A percentile compares a stretch with the other conserved stretches of the same genome.
Conservation (phyloP, 208 protist genomes). For the Trypanosoma congolense region DNA sequence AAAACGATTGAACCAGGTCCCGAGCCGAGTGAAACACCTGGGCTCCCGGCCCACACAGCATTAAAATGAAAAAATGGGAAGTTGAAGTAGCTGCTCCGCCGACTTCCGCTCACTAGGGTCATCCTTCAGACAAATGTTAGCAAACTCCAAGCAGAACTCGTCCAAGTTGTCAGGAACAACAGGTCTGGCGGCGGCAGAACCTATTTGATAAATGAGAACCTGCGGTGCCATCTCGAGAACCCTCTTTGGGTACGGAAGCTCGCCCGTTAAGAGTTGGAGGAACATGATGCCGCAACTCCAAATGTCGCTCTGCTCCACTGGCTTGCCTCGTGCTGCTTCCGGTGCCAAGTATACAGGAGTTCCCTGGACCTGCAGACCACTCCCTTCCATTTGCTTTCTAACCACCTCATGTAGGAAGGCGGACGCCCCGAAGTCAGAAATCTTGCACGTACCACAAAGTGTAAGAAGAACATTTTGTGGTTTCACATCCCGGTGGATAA, state of each 20-base stretch:
- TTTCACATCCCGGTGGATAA: constrained; percentile 90
- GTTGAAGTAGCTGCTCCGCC: constrained; percentile 50
- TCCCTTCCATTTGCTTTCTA: constrained; percentile 43
- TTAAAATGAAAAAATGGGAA: constrained; percentile 69
- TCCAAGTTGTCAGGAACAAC: constrained; percentile 54
- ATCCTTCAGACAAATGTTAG: constrained; percentile 45
- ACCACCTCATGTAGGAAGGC: constrained; percentile 69
- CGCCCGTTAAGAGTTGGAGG: constrained; percentile 77
- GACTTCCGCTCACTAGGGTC: constrained; percentile 52
- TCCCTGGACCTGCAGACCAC: constrained; percentile 43
- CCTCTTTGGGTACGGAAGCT: constrained; percentile 62
- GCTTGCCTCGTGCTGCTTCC: constrained; percentile 69
- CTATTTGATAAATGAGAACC: constrained; percentile 78
- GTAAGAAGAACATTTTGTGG: constrained; percentile 89
- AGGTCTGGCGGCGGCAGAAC: constrained; percentile 50
- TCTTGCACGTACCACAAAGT: constrained; percentile 75
- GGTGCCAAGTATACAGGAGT: constrained; percentile 88
- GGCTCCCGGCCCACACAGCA: too few species aligned
- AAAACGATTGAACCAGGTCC: too few species aligned
- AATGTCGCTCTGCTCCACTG: constrained; percentile 74
- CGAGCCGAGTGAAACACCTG: too few species aligned
- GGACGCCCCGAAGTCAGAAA: constrained; percentile 89
- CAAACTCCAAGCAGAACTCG: constrained; percentile 65
- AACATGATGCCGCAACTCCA: constrained; percentile 89
- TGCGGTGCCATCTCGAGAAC: constrained; percentile 42